Percentiles rank a stretch among this genome's conserved stretches.
Conservation (phyloP, 1,284 basidiomycete species). For the Puccinia brachypodii region DNA sequence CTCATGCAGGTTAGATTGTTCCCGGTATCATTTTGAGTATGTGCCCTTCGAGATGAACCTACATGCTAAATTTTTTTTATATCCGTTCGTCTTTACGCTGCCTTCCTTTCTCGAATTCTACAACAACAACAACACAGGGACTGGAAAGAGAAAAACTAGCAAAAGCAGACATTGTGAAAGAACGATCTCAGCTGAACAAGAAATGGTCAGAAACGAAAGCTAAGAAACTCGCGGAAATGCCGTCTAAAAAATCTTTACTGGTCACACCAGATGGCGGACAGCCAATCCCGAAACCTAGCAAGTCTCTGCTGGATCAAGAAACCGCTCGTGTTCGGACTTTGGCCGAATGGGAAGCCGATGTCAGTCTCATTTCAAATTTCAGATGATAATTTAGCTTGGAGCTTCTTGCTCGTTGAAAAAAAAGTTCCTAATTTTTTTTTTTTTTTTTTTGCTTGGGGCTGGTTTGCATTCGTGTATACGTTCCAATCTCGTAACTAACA, state of each 20-base stretch:
- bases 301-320: conserved; percentile 25
- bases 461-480: neutral
- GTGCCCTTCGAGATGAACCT: neutral
- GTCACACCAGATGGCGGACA: neutral
- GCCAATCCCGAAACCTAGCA: conserved; percentile 13
- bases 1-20: conserved; percentile 37
- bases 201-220: conserved; percentile 43
- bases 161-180: conserved; percentile 44
- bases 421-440: conserved; percentile 12
- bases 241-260: conserved; percentile 41
- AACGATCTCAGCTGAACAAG: conserved; percentile 43
- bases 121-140: neutral
- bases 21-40: neutral
- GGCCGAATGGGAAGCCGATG: conserved; percentile 42
- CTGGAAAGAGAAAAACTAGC: conserved; percentile 46
- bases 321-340: conserved; percentile 26
- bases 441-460: neutral
- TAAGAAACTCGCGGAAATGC: conserved; percentile 24
- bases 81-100: neutral
- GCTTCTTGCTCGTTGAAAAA: neutral
- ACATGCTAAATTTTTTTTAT: neutral
- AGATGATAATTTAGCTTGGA: neutral
- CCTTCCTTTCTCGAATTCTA: neutral
- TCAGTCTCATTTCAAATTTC: conserved; percentile 18
- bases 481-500: neutral